Conservation (phyloP, 257 asterid species). For the Nicotiana noctiflora region DNA sequence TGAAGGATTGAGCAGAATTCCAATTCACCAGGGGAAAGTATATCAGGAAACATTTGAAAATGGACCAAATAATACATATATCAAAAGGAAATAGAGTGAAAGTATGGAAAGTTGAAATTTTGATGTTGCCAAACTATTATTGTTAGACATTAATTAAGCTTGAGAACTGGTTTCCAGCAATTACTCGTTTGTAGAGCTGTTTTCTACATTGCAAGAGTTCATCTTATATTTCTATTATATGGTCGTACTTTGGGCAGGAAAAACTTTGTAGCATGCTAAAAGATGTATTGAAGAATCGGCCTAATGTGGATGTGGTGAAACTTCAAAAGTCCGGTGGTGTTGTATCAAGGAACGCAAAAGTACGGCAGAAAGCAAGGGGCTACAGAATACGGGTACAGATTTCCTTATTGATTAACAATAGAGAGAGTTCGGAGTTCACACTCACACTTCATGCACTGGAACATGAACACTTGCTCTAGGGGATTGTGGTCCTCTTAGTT, state of each 20-base stretch:
- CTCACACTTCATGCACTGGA: not conserved
- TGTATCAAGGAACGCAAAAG: slow-evolving; percentile 90
- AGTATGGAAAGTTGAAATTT: too few species aligned
- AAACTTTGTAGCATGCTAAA: slow-evolving; percentile 98
- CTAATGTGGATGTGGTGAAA: slow-evolving; percentile 89
- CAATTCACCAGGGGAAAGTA: too few species aligned
- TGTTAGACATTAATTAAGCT: not conserved
- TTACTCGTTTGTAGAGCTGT: not conserved
- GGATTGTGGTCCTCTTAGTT: not conserved
- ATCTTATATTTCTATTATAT: slow-evolving; percentile 7
- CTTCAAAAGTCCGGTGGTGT: slow-evolving; percentile 99
- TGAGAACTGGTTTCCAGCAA: not conserved
- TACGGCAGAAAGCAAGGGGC: slow-evolving; percentile 81
- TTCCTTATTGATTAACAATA: not conserved
- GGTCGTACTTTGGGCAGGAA: slow-evolving; percentile 45
- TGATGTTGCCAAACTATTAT: too few species aligned
- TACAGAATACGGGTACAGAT: slow-evolving; percentile 72
- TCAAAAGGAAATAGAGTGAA: too few species aligned
- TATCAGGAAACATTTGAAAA: too few species aligned
- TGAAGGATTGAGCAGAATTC: too few species aligned
- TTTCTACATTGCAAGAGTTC: not conserved
- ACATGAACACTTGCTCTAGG: not conserved
- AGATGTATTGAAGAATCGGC: slow-evolving; percentile 67
- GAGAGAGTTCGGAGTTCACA: not conserved
- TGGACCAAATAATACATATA: too few species aligned